A percentile compares a stretch with the other conserved stretches of the same genome.
Evolutionary conservation across 2,329 filamentous ascomycete genomes (phyloP).

Genomic region (Pseudocercospora cruenta): DNA sequence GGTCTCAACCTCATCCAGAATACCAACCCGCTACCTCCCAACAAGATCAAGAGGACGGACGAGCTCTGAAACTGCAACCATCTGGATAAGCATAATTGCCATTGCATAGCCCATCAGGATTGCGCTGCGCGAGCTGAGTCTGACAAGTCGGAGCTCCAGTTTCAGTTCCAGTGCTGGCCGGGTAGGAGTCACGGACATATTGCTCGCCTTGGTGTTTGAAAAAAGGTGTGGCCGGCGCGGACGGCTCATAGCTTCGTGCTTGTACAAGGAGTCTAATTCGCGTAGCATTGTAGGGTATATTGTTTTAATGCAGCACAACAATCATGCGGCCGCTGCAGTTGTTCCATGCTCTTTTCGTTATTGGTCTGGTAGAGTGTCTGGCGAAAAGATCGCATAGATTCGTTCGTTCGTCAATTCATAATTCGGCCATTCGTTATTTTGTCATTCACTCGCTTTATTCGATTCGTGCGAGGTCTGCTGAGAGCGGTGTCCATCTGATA

Average conservation of each 20-base stretch:
- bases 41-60: background rate
- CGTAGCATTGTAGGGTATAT: conserved; percentile 1
- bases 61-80: background rate
- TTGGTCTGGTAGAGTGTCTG: background rate
- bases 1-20: background rate
- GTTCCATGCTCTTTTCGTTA: background rate
- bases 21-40: background rate
- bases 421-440: background rate
- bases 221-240: background rate
- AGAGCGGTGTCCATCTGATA: background rate
- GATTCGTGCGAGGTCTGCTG: background rate
- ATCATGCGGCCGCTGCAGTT: background rate
- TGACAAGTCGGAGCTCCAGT: background rate
- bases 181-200: background rate
- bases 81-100: background rate
- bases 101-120: background rate
- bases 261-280: background rate
- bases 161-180: background rate
- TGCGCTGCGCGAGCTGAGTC: background rate
- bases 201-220: background rate
- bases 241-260: background rate
- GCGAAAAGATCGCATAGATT: background rate
- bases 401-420: background rate
- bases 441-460: background rate
- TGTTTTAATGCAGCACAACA: background rate